A percentile compares a stretch with the other conserved stretches of the same genome.
Evolutionary conservation across 352 stramenopile species (phyloP).

Genomic region (Aphanomyces euteiches): DNA sequence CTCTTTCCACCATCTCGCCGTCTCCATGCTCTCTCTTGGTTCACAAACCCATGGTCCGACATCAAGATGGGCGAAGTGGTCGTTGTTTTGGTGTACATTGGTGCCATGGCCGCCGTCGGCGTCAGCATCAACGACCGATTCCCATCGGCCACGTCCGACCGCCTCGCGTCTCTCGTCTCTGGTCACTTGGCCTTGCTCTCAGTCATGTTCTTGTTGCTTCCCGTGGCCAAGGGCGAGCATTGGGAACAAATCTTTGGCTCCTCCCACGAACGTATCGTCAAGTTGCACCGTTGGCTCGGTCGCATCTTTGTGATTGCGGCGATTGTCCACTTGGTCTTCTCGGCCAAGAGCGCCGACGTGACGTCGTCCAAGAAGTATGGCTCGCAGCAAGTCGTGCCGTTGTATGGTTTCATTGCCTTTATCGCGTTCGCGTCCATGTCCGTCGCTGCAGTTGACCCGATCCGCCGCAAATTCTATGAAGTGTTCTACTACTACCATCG

Average conservation of each 20-base stretch:
- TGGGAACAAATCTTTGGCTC: conserved; percentile 69
- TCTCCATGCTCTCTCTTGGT: conserved; percentile 44
- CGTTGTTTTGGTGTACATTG: conserved; percentile 63
- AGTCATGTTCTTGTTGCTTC: conserved; percentile 78
- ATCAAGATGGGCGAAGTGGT: conserved; percentile 58
- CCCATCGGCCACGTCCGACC: conserved; percentile 39
- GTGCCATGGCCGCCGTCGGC: conserved; percentile 41
- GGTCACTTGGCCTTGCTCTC: conserved; percentile 62
- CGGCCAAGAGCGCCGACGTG: conserved; percentile 42
- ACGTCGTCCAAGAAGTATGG: conserved; percentile 40
- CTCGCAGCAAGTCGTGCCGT: conserved; percentile 41
- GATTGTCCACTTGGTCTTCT: conserved; percentile 55
- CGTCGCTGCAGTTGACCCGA: conserved; percentile 51
- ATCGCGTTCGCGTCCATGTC: conserved; percentile 53
- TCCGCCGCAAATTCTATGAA: conserved; percentile 67
- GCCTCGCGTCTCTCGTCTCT: background rate
- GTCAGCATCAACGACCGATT: conserved; percentile 39
- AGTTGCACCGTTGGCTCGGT: conserved; percentile 83
- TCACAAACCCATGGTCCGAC: conserved; percentile 55
- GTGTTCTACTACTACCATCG: conserved; percentile 77
- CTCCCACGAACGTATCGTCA: conserved; percentile 77
- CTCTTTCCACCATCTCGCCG: conserved; percentile 48
- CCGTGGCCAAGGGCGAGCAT: conserved; percentile 48
- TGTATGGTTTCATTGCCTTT: conserved; percentile 65
- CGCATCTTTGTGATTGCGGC: conserved; percentile 50